Conservation (phyloP, 2,329 filamentous ascomycete species). For the Aureobasidium zeae region DNA sequence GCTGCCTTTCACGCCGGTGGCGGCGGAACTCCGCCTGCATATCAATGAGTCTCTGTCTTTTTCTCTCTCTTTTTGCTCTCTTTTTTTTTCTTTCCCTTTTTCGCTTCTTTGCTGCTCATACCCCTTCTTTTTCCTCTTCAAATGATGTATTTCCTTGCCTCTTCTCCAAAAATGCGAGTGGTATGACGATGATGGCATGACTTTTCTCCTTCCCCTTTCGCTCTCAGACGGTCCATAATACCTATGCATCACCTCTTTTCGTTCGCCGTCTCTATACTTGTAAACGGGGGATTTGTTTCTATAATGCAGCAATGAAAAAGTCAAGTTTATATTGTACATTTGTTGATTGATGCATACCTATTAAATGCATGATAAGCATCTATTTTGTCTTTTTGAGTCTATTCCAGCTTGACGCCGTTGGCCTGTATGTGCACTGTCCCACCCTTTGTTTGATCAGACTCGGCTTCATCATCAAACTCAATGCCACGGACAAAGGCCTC, state of each 20-base stretch:
- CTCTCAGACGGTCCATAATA: not conserved
- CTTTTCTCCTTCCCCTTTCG: not conserved
- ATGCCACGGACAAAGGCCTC: slow-evolving; percentile 74
- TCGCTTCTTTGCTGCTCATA: slow-evolving; percentile 10
- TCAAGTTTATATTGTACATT: not conserved
- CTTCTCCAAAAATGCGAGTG: not conserved
- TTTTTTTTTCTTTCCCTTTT: not conserved
- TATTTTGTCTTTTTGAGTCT: not conserved
- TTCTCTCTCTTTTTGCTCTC: not conserved
- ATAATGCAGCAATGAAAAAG: not conserved
- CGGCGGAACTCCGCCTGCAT: slow-evolving; percentile 19
- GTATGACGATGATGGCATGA: slow-evolving; percentile 5
- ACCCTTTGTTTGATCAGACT: not conserved
- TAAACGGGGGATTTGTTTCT: not conserved
- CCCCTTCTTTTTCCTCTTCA: slow-evolving; percentile 2
- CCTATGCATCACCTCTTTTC: not conserved
- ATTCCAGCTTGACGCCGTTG: slow-evolving; percentile 10
- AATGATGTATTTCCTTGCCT: not conserved
- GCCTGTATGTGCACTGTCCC: not conserved
- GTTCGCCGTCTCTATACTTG: no score
- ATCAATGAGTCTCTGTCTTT: slow-evolving; percentile 14
- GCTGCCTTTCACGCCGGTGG: slow-evolving; percentile 9
- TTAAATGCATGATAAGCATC: not conserved
- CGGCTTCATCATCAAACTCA: slow-evolving; percentile 45
- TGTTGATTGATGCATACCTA: not conserved